A percentile compares a stretch with the other conserved stretches of the same genome.
These are phyloP conservation scores for Penicillium maclennaniae DNA, from an alignment of 495 filamentous ascomycete species.

Conservation along the genomic window DNA sequence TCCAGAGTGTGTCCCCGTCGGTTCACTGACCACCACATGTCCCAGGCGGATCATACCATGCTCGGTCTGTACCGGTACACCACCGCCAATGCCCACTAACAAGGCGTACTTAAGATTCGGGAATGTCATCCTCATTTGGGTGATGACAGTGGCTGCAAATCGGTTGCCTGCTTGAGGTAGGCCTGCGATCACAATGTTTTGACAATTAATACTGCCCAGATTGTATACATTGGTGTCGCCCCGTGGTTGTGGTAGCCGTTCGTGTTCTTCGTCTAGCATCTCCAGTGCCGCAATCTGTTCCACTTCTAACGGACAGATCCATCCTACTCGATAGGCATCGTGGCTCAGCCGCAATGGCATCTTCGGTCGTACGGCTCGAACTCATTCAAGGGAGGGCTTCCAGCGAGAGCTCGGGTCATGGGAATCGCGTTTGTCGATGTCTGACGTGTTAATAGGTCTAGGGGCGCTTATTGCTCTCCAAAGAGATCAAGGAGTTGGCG, in stretches of 20 bases:
- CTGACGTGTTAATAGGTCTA: too few relatives aligned
- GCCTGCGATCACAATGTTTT: slow-evolving; percentile 34
- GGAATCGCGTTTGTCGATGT: too few relatives aligned
- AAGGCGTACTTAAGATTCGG: slow-evolving; percentile 16
- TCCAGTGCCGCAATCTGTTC: slow-evolving; percentile 28
- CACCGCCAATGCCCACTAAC: slow-evolving; percentile 31
- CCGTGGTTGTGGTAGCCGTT: slow-evolving; percentile 9
- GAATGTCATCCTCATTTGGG: slow-evolving; percentile 24
- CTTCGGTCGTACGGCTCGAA: slow-evolving; percentile 9
- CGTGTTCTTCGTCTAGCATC: slow-evolving; percentile 30
- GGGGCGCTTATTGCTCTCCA: too few relatives aligned
- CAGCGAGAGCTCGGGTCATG: too few relatives aligned
- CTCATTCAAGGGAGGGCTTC: too few relatives aligned
- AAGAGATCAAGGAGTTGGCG: too few relatives aligned
- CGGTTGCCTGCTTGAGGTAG: slow-evolving; percentile 16
- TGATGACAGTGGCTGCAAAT: slow-evolving; percentile 21
- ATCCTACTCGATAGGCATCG: slow-evolving; percentile 26
- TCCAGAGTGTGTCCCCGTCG: slow-evolving; percentile 17
- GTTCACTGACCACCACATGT: slow-evolving; percentile 36
- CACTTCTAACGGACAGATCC: slow-evolving; percentile 30
- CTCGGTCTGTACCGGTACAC: slow-evolving; percentile 23
- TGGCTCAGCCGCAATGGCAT: not conserved
- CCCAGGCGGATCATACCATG: slow-evolving; percentile 29
- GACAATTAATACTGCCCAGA: slow-evolving; percentile 28
- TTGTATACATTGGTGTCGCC: slow-evolving; percentile 27